Conservation (phyloP, 139 green algal genomes). For the Chlorella sorokiniana region DNA sequence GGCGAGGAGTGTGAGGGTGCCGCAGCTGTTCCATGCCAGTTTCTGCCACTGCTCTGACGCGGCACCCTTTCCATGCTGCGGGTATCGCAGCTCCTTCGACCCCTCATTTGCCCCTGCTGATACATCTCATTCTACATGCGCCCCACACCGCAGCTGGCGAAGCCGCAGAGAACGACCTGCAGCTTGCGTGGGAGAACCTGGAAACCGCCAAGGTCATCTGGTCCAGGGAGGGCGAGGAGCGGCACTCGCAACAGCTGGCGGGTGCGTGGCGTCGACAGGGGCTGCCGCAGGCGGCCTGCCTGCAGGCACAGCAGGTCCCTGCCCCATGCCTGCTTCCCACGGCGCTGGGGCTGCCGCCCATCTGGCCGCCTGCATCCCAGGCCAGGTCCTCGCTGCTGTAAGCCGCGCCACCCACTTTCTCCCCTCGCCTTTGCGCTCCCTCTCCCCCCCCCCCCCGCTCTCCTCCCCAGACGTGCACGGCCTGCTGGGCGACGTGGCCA, state of each 20-base stretch:
- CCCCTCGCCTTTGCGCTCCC: background rate
- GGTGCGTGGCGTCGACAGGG: constrained; percentile 16
- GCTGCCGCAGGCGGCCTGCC: background rate
- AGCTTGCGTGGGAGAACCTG: constrained; percentile 77
- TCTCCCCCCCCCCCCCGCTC: background rate
- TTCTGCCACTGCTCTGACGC: background rate
- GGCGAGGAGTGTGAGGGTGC: constrained; percentile 39
- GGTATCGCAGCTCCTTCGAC: background rate
- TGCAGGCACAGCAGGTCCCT: background rate
- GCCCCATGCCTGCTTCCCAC: background rate
- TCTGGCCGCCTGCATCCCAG: background rate
- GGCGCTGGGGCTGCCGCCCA: background rate
- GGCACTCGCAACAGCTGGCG: constrained; percentile 56
- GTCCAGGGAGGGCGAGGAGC: background rate
- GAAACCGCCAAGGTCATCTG: constrained; percentile 60
- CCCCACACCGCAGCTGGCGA: background rate
- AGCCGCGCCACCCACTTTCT: background rate
- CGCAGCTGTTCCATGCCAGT: background rate
- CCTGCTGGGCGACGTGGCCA: constrained; percentile 54
- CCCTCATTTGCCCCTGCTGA: too few relatives aligned
- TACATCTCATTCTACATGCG: background rate
- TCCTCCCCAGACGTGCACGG: constrained; percentile 49
- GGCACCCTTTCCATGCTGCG: background rate
- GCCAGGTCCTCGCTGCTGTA: background rate
- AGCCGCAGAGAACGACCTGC: constrained; percentile 57